Evolutionary conservation across 768 basidiomycete genomes (phyloP).

Genomic region (Auricularia heimuer): DNA sequence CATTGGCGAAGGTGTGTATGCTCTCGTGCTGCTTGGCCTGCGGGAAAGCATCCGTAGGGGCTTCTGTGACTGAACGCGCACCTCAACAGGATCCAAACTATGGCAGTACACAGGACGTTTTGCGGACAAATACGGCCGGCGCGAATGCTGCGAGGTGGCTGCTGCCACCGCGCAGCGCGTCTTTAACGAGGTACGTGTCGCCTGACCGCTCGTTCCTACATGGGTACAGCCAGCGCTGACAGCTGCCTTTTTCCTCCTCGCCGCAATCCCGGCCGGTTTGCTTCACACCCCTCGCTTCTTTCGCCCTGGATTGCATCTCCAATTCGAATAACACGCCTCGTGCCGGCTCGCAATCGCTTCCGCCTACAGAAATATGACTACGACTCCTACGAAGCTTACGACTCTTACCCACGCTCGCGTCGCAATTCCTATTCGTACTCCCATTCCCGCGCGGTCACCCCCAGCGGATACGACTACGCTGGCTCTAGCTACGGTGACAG

Average conservation of each 20-base stretch:
- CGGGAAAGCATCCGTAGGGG: background rate
- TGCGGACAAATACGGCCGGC: constrained; percentile 36
- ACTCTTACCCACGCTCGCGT: background rate
- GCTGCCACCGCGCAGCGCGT: constrained; percentile 57
- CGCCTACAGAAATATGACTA: background rate
- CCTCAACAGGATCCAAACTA: constrained; percentile 42
- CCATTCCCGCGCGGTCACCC: background rate
- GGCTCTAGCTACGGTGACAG: background rate
- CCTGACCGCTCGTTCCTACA: background rate
- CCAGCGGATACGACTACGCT: background rate
- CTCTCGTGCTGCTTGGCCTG: too few relatives aligned
- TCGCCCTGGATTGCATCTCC: too few relatives aligned
- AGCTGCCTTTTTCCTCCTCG: background rate
- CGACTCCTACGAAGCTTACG: background rate
- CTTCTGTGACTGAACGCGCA: constrained; percentile 4
- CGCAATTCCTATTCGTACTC: background rate
- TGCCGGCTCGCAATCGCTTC: too few relatives aligned
- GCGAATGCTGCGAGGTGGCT: constrained; percentile 51
- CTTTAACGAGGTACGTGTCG: constrained; percentile 36
- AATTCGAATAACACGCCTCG: too few relatives aligned
- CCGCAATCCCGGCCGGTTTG: too few relatives aligned
- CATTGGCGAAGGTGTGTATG: constrained; percentile 52
- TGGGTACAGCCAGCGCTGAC: background rate
- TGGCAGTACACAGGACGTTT: constrained; percentile 40
- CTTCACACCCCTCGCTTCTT: too few relatives aligned